Conservation (phyloP, 768 basidiomycete species). For the Suillus fuscotomentosus region DNA sequence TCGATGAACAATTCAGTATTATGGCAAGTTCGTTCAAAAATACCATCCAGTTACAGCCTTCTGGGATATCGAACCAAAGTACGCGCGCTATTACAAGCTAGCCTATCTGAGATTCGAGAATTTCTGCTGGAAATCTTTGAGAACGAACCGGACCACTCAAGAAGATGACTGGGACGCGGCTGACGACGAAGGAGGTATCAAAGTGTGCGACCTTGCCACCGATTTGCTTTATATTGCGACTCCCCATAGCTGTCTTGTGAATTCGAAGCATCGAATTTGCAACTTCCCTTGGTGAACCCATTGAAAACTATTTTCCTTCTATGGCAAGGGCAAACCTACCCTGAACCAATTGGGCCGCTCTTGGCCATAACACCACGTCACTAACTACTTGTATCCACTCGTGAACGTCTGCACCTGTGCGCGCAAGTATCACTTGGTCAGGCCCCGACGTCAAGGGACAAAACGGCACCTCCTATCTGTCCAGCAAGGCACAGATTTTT, state of each 20-base stretch:
- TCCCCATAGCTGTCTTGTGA: conserved; percentile 1
- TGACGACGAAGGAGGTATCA: background rate
- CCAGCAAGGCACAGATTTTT: background rate
- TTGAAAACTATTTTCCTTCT: background rate
- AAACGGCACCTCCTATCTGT: background rate
- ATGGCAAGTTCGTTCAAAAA: background rate
- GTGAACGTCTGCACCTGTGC: background rate
- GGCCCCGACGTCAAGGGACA: background rate
- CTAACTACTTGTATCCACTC: background rate
- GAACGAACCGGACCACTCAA: background rate
- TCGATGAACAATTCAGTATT: too few species aligned
- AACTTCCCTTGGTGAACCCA: background rate
- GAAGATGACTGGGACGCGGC: background rate
- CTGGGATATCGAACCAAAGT: background rate
- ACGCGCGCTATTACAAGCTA: background rate
- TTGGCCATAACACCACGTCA: background rate
- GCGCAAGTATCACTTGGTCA: background rate
- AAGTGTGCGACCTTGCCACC: background rate
- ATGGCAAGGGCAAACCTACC: background rate
- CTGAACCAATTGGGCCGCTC: background rate
- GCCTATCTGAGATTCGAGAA: background rate
- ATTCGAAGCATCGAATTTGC: conserved; percentile 1
- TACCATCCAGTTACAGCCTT: background rate
- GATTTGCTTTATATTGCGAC: background rate
- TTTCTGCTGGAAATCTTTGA: background rate